Base-by-base conservation (phyloP, 495 filamentous ascomycete species). In the Xylona heveae region DNA sequence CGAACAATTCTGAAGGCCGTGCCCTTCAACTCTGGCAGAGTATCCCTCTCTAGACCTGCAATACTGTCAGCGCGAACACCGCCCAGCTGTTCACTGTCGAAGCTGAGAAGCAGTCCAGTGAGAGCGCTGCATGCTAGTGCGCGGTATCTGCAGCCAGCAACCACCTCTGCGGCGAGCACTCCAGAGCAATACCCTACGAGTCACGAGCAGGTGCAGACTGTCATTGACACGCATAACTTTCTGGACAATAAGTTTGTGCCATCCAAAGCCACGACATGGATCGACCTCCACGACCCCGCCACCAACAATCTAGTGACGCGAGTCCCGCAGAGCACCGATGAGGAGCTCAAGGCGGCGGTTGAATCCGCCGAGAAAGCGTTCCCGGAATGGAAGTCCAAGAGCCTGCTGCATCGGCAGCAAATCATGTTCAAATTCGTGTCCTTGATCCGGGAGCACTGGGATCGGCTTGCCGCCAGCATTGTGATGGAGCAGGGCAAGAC, bases 401-500 rank as follows among this genome's bases (percentile, higher is more conserved):
- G 75, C 50, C 61, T 95, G 32, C 68, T 99, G 41, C 60, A 71
- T 31, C 66, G 74, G 30, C 88, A 99, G 59, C 79, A 90, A 59
- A 79, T 95, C 53, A 85, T 99, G 71, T 99, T 99, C 66, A 85
- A 79, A 57, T 92, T 82, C 46, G 79, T 85, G 22, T 65, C 57
- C 29, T 57, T 99, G 47, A 91, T 99, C 52, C 68, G 85, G 25
- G 71, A 83, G 46, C 71, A 99, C 58, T 94, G 85, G 90, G 85
- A 99, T 51, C 67, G 88, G 22, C 52, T 99, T 38, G 90, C 88
- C 12, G 81, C 88, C 3, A 85, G 74, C 48, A 99, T 99, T 47
- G 94, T 85, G 12, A 62, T 95, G 30, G 88, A 99, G 61, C 88
- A 99, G 58, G 88, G 88, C 43, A 99, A 99, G 66, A 95, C 90